A percentile compares a stretch with the other conserved stretches of the same genome.
Evolutionary conservation across 2,329 filamentous ascomycete species (phyloP).

Genomic region (Dothidotthia symphoricarpi): DNA sequence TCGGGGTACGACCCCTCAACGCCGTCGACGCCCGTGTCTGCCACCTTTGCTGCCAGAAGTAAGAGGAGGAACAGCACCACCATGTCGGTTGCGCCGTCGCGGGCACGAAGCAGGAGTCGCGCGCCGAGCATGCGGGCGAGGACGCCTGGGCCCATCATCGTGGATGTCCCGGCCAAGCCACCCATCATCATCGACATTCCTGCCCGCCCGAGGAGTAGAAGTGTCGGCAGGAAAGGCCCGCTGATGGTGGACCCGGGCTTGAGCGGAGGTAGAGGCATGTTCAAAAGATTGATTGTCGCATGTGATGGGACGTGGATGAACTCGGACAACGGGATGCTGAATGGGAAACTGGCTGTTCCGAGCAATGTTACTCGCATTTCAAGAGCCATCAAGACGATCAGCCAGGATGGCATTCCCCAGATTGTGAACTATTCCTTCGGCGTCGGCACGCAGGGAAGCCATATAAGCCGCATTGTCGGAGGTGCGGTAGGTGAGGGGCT

Average conservation of each 20-base stretch:
- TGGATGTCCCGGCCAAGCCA: constrained; percentile 23
- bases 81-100: constrained; percentile 31
- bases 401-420: constrained; percentile 50
- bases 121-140: constrained; percentile 29
- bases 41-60: constrained; percentile 15
- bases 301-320: constrained; percentile 52
- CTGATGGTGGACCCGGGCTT: constrained; percentile 33
- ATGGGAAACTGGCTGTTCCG: constrained; percentile 45
- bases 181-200: constrained; percentile 32
- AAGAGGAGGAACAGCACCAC: constrained; percentile 13
- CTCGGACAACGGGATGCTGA: constrained; percentile 48
- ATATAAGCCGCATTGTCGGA: constrained; percentile 44
- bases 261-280: constrained; percentile 40
- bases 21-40: constrained; percentile 18
- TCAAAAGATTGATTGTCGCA: constrained; percentile 43
- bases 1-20: constrained; percentile 22
- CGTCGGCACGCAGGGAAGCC: constrained; percentile 47
- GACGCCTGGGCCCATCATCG: constrained; percentile 24
- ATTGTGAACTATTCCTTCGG: constrained; percentile 54
- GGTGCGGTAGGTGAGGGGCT: constrained; percentile 48
- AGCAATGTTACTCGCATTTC: constrained; percentile 53
- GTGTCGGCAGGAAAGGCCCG: constrained; percentile 22
- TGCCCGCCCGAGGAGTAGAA: constrained; percentile 26
- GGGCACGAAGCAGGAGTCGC: constrained; percentile 30
- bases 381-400: constrained; percentile 50